Conservation (phyloP, 2,329 filamentous ascomycete species). For the Pseudonectria foliicola region DNA sequence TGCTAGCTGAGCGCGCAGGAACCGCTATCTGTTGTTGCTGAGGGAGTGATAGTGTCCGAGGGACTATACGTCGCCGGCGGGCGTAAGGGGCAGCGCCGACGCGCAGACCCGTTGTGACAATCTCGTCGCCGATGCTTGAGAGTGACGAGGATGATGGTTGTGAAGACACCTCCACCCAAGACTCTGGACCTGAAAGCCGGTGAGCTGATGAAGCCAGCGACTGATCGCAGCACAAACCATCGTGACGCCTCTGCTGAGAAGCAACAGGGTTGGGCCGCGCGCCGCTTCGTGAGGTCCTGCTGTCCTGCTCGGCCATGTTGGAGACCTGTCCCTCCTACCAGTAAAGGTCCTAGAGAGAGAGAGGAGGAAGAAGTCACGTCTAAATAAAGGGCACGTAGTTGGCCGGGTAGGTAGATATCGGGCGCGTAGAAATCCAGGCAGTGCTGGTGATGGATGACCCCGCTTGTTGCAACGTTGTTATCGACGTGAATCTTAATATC, state of each 20-base stretch:
- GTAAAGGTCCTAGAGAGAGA: too few relatives aligned
- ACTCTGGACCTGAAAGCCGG: slow-evolving; percentile 52
- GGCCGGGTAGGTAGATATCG: too few relatives aligned
- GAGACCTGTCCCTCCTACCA: too few relatives aligned
- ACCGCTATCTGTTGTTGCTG: slow-evolving; percentile 33
- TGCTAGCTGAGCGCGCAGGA: slow-evolving; percentile 52
- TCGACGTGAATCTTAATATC: too few relatives aligned
- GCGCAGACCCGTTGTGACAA: slow-evolving; percentile 79
- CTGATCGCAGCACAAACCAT: slow-evolving; percentile 24
- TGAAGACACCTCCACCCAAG: slow-evolving; percentile 91
- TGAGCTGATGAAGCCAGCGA: slow-evolving; percentile 7
- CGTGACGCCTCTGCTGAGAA: slow-evolving; percentile 28
- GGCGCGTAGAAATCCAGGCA: too few relatives aligned
- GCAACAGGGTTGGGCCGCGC: slow-evolving; percentile 24
- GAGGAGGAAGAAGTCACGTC: too few relatives aligned
- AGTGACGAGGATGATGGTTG: slow-evolving; percentile 90
- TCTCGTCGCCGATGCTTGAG: slow-evolving; percentile 79
- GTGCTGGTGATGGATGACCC: too few relatives aligned
- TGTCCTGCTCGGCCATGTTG: slow-evolving; percentile 23
- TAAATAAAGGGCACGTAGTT: too few relatives aligned
- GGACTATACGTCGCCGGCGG: slow-evolving; percentile 47
- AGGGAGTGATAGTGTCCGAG: slow-evolving; percentile 25
- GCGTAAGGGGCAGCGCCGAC: slow-evolving; percentile 57
- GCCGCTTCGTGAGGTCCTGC: slow-evolving; percentile 18
- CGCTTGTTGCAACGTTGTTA: too few relatives aligned